phyloP scores from a whole-genome alignment of 1,284 basidiomycete genomes.

The Malassezia furfur region DNA sequence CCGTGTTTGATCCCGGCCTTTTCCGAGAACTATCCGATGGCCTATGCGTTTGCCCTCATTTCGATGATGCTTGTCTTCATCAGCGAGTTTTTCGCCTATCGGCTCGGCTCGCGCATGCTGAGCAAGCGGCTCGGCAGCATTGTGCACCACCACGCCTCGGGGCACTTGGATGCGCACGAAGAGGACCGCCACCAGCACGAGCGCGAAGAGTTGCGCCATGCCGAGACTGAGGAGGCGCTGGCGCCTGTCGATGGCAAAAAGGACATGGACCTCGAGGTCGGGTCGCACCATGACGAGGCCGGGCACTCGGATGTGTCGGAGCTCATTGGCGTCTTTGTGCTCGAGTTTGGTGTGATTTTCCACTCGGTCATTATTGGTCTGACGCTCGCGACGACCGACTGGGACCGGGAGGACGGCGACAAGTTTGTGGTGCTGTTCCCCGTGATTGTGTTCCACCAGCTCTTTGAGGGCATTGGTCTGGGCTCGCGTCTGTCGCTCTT shows the following conservation, averaged over 20 bases:
- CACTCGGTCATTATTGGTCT: conserved; percentile 79
- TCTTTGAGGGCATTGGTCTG: conserved; percentile 47
- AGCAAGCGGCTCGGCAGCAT: conserved; percentile 1
- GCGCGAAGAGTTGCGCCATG: not conserved
- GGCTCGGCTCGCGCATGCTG: conserved; percentile 31
- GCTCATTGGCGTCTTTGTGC: conserved; percentile 71
- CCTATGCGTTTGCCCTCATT: conserved; percentile 42
- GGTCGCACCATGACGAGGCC: not conserved
- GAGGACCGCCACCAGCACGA: not conserved
- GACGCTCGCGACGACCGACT: conserved; percentile 72
- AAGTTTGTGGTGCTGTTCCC: conserved; percentile 76
- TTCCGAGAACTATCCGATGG: conserved; percentile 30
- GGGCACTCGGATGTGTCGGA: conserved; percentile 54
- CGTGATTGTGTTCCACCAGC: conserved; percentile 63
- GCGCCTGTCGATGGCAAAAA: not conserved
- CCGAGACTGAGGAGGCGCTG: not conserved
- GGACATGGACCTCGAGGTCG: not conserved
- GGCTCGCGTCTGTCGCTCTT: conserved; percentile 38
- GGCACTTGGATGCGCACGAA: conserved; percentile 35
- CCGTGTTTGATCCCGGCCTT: conserved; percentile 35
- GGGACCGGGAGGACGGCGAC: conserved; percentile 1
- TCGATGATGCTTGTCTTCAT: conserved; percentile 39
- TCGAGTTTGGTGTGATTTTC: conserved; percentile 83
- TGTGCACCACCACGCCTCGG: conserved; percentile 36
- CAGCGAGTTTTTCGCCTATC: conserved; percentile 41